Conservation (phyloP, 2,329 filamentous ascomycete species). For the Alternaria brassicae region DNA sequence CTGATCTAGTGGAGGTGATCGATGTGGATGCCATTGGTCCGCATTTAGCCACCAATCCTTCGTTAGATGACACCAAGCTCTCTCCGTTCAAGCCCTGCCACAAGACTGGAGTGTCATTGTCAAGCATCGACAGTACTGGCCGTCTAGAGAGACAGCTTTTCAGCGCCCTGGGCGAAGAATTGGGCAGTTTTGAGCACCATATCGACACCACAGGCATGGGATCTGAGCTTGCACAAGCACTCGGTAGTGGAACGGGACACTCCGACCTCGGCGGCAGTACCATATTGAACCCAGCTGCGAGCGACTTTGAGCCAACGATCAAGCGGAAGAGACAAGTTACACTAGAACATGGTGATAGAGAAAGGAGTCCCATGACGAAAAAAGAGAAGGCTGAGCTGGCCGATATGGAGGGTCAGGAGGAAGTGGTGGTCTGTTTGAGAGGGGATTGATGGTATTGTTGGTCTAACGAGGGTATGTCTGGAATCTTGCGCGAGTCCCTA, state of each 20-base stretch:
- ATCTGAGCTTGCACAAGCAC: constrained; percentile 20
- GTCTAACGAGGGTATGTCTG: neutral
- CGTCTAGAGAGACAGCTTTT: constrained; percentile 39
- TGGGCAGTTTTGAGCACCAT: constrained; percentile 32
- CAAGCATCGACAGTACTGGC: constrained; percentile 40
- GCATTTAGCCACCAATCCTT: neutral
- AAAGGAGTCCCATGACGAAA: constrained; percentile 33
- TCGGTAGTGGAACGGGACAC: constrained; percentile 3
- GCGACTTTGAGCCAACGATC: constrained; percentile 22
- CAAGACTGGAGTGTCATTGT: constrained; percentile 26
- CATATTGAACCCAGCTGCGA: constrained; percentile 5
- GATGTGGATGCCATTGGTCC: constrained; percentile 34
- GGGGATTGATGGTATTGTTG: neutral
- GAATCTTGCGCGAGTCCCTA: neutral
- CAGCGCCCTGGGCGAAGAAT: constrained; percentile 43
- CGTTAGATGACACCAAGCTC: constrained; percentile 11
- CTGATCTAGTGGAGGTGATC: constrained; percentile 27
- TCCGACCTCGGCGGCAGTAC: constrained; percentile 8
- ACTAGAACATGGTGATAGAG: constrained; percentile 23
- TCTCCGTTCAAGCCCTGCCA: constrained; percentile 32
- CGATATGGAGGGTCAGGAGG: neutral
- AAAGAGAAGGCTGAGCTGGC: constrained; percentile 27
- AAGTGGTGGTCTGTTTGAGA: constrained; percentile 1
- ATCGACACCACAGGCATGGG: constrained; percentile 19
- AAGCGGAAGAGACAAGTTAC: constrained; percentile 43